A percentile compares a stretch with the other conserved stretches of the same genome.
Evolutionary conservation across 75 land plant species (phyloP).

Genomic region (Selaginella moellendorffii): DNA sequence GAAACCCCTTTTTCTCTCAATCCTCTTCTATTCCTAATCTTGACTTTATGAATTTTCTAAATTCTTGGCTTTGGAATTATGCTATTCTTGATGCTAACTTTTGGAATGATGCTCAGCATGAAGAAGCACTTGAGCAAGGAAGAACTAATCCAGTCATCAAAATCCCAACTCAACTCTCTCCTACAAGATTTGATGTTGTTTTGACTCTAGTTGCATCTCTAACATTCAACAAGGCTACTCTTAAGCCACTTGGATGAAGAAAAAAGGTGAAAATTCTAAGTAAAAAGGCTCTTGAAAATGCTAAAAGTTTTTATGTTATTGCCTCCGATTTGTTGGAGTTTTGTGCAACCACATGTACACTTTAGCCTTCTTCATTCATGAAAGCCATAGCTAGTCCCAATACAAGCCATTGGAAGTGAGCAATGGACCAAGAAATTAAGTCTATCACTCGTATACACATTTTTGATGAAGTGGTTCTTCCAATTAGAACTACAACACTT

Average conservation of each 20-base stretch:
- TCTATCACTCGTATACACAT: neutral
- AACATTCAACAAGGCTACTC: neutral
- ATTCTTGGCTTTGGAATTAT: neutral
- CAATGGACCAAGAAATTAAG: neutral
- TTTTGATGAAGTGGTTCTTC: neutral
- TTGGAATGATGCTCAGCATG: neutral
- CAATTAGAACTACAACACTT: neutral
- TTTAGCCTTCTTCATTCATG: neutral
- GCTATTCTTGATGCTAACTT: neutral
- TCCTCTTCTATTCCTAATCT: neutral
- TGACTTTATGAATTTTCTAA: neutral
- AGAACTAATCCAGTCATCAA: neutral
- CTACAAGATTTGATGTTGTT: neutral
- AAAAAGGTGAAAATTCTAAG: neutral
- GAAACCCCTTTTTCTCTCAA: neutral
- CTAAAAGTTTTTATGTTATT: neutral
- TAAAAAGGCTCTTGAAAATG: neutral
- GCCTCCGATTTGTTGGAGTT: neutral
- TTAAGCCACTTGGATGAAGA: too few species aligned
- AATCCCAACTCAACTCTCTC: neutral
- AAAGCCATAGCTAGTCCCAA: neutral
- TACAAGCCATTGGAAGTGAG: neutral
- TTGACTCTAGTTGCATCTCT: too few species aligned
- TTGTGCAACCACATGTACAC: neutral
- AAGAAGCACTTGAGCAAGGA: neutral